These are phyloP conservation scores for Coriaria nepalensis DNA, from an alignment of 306 rosid genomes.

Conservation along the genomic window DNA sequence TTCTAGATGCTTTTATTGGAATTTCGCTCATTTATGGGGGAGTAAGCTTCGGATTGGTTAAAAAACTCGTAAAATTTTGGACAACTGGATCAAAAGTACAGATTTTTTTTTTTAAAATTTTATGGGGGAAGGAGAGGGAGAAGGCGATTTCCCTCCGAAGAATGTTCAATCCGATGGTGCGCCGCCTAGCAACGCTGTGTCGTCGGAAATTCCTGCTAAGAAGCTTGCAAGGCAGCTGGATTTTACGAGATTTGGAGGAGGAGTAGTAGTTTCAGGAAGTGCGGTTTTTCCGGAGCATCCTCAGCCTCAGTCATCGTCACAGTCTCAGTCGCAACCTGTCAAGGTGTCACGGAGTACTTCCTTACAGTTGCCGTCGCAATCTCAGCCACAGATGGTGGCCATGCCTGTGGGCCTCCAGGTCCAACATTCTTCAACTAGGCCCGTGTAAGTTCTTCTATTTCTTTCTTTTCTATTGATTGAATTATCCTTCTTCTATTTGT, in stretches of 20 bases:
- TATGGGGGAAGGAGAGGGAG: conserved; percentile 11
- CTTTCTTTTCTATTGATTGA: background rate
- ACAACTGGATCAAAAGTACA: background rate
- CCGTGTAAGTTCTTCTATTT: conserved; percentile 5
- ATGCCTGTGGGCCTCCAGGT: conserved; percentile 2
- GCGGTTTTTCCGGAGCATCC: conserved; percentile 6
- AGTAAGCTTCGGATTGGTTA: background rate
- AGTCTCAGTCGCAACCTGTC: background rate
- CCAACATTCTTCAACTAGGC: conserved; percentile 6
- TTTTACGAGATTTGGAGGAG: conserved; percentile 4
- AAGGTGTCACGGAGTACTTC: conserved; percentile 1
- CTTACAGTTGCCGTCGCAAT: conserved; percentile 2
- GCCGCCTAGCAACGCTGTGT: background rate
- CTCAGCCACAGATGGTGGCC: conserved; percentile 5
- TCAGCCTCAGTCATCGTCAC: conserved; percentile 7
- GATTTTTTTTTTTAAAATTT: conserved; percentile 3
- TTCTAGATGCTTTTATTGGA: no score
- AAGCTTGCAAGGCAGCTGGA: conserved; percentile 13
- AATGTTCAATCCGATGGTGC: conserved; percentile 3
- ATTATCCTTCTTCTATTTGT: no score
- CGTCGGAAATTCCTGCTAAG: conserved; percentile 7
- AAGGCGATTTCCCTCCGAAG: background rate
- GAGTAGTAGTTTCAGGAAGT: no score
- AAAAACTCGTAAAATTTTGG: background rate
- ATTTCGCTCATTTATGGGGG: no score